These are phyloP conservation scores for Linnemannia schmuckeri DNA, from an alignment of 192 early-diverging fungal species.

Conservation along the genomic window DNA sequence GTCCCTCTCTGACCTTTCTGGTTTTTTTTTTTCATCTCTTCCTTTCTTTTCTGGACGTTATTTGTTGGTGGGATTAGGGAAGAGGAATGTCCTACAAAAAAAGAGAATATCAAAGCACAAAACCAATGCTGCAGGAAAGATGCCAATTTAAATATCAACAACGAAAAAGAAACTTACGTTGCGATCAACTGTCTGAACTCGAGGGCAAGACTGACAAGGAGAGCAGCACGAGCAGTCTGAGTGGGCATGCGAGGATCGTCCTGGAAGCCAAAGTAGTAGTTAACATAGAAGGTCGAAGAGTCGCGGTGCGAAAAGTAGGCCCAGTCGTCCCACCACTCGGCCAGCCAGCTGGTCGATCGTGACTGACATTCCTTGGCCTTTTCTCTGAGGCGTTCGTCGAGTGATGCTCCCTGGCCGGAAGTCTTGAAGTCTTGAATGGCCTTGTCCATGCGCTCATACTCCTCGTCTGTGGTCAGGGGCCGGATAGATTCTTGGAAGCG, in stretches of 20 bases:
- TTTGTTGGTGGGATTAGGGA: background rate
- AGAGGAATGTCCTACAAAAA: background rate
- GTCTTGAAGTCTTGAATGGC: constrained; percentile 64
- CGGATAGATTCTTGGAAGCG: constrained; percentile 63
- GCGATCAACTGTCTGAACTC: constrained; percentile 49
- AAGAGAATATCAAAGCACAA: background rate
- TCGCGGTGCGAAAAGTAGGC: constrained; percentile 50
- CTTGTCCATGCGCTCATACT: constrained; percentile 61
- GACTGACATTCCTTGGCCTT: constrained; percentile 61
- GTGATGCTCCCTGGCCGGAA: constrained; percentile 16
- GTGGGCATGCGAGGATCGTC: constrained; percentile 51
- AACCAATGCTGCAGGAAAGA: background rate
- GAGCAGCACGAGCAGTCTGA: constrained; percentile 51
- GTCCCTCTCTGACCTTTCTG: background rate
- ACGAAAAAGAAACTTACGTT: constrained; percentile 33
- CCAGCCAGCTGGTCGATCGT: constrained; percentile 59
- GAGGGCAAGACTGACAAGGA: constrained; percentile 48
- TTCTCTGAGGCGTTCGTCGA: constrained; percentile 56
- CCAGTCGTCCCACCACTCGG: constrained; percentile 58
- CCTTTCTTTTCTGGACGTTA: background rate
- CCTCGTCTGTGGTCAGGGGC: constrained; percentile 60
- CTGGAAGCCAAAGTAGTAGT: constrained; percentile 57
- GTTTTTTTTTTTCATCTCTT: background rate
- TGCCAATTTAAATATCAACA: background rate
- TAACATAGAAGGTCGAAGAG: constrained; percentile 54